A percentile compares a stretch with the other conserved stretches of the same genome.
Conservation (phyloP, 371 early-diverging fungal genomes). For the Homolaphlyctis polyrhiza region DNA sequence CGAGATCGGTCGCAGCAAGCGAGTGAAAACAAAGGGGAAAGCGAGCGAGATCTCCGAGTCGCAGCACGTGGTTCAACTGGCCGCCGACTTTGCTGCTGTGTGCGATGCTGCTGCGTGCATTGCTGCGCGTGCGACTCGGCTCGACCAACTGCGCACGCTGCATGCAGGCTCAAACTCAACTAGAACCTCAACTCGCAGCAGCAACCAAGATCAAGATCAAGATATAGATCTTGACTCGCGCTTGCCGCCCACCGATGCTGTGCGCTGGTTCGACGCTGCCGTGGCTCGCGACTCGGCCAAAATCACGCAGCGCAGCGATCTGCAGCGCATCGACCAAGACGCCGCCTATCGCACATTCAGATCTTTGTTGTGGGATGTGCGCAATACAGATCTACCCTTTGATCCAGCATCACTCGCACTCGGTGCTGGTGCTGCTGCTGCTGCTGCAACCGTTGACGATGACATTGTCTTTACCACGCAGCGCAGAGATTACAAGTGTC, state of each 20-base stretch:
- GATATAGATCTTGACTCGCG: too few relatives aligned
- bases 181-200: too few relatives aligned
- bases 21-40: too few relatives aligned
- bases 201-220: too few relatives aligned
- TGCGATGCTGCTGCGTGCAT: too few relatives aligned
- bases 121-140: too few relatives aligned
- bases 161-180: too few relatives aligned
- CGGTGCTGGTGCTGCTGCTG: neutral
- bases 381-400: slow-evolving; percentile 1
- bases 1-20: neutral
- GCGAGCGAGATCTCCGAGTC: too few relatives aligned
- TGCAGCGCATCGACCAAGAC: neutral
- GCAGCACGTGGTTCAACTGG: too few relatives aligned
- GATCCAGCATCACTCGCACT: neutral
- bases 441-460: too few relatives aligned
- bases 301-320: neutral
- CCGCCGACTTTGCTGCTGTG: too few relatives aligned
- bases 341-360: neutral
- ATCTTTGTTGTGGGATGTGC: neutral
- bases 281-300: neutral
- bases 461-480: neutral
- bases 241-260: neutral
- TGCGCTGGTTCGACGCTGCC: neutral
- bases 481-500: neutral
- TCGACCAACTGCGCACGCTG: too few relatives aligned